These are phyloP conservation scores for Botryosphaeria agaves DNA, from an alignment of 2,329 filamentous ascomycete species.

Conservation along the genomic window DNA sequence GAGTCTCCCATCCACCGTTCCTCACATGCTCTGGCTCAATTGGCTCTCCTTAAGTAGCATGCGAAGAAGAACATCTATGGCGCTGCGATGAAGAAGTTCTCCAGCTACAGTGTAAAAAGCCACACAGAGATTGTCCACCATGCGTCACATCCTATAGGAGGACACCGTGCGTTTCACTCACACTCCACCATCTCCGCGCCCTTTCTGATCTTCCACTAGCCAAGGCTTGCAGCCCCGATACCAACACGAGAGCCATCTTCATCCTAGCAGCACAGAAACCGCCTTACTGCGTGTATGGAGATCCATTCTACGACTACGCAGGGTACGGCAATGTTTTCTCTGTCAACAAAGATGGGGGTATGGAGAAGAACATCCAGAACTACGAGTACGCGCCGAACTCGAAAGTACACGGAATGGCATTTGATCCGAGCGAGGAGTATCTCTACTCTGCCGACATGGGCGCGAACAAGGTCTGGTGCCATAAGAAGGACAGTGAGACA, in stretches of 20 bases:
- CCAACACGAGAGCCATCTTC: conserved; percentile 81
- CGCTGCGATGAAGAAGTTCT: conserved; percentile 87
- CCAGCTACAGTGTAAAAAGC: conserved; percentile 58
- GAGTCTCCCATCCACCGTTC: conserved; percentile 17
- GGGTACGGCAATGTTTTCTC: conserved; percentile 66
- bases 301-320: conserved; percentile 78
- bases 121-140: conserved; percentile 62
- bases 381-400: conserved; percentile 53
- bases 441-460: conserved; percentile 66
- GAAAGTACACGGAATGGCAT: conserved; percentile 70
- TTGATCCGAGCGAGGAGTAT: conserved; percentile 55
- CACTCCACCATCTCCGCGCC: conserved; percentile 2
- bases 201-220: not conserved
- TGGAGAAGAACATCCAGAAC: conserved; percentile 51
- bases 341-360: conserved; percentile 36
- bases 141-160: conserved; percentile 56
- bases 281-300: conserved; percentile 72
- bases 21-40: conserved; percentile 5
- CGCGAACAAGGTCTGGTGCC: conserved; percentile 71
- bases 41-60: conserved; percentile 35
- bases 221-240: conserved; percentile 23
- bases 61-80: conserved; percentile 73
- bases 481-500: conserved; percentile 46
- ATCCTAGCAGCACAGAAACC: conserved; percentile 61
- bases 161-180: conserved; percentile 42